These are phyloP conservation scores for Suillus occidentalis DNA, from an alignment of 768 basidiomycete genomes.

Conservation along the genomic window DNA sequence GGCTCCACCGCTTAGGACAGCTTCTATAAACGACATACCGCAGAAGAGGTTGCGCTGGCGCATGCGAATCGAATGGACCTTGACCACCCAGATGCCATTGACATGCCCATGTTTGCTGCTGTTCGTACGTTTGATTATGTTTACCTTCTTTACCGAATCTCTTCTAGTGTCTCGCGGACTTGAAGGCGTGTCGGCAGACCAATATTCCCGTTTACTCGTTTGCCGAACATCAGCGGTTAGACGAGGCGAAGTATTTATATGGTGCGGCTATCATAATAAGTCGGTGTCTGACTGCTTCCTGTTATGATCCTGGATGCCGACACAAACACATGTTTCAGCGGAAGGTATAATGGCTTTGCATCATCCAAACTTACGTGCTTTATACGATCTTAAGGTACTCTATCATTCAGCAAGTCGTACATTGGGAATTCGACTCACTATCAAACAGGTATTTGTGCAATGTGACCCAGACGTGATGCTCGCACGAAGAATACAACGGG, in stretches of 20 bases:
- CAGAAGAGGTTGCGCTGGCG: slow-evolving; percentile 81
- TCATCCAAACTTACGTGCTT: slow-evolving; percentile 69
- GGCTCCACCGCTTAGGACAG: slow-evolving; percentile 60
- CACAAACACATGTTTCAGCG: slow-evolving; percentile 37
- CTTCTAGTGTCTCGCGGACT: slow-evolving; percentile 74
- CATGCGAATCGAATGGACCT: slow-evolving; percentile 81
- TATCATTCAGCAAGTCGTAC: background rate
- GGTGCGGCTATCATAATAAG: slow-evolving; percentile 91
- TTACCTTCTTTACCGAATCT: background rate
- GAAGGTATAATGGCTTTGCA: slow-evolving; percentile 93
- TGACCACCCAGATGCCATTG: slow-evolving; percentile 92
- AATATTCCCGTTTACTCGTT: slow-evolving; percentile 97
- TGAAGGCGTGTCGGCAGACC: slow-evolving; percentile 80
- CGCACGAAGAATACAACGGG: slow-evolving; percentile 85
- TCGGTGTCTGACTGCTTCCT: slow-evolving; percentile 25
- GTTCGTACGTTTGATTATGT: slow-evolving; percentile 42
- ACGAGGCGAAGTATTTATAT: slow-evolving; percentile 85
- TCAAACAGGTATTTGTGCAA: slow-evolving; percentile 76
- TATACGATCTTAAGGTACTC: slow-evolving; percentile 89
- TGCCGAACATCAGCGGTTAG: slow-evolving; percentile 77
- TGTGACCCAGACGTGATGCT: slow-evolving; percentile 98
- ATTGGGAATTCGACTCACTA: background rate
- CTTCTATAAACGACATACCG: slow-evolving; percentile 83
- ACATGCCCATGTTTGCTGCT: slow-evolving; percentile 81
- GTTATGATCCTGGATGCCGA: slow-evolving; percentile 1